phyloP scores from a whole-genome alignment of 768 basidiomycete species.

The Boletus fagicola region DNA sequence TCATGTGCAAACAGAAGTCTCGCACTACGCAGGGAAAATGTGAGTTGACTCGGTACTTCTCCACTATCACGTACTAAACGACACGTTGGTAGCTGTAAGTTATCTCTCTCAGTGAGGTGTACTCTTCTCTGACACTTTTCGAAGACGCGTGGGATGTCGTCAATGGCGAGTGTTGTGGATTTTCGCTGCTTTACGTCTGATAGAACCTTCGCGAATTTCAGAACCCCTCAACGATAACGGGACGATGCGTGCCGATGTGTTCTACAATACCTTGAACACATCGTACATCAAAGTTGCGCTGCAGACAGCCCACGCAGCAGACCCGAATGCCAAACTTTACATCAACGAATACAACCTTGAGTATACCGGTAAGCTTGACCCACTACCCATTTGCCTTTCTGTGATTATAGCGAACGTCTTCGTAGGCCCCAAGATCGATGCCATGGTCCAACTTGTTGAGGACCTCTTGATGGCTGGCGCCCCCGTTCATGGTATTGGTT shows the following conservation, averaged over 20 bases:
- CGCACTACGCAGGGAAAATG: constrained; percentile 15
- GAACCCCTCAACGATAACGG: constrained; percentile 51
- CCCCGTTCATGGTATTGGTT: constrained; percentile 61
- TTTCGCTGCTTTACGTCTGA: background rate
- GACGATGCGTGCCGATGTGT: constrained; percentile 51
- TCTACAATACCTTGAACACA: constrained; percentile 49
- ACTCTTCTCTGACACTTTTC: background rate
- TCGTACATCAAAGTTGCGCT: constrained; percentile 54
- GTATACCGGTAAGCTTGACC: constrained; percentile 18
- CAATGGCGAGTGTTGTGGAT: constrained; percentile 9
- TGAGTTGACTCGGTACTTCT: background rate
- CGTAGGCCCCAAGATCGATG: constrained; percentile 37
- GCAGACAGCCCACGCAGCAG: constrained; percentile 29
- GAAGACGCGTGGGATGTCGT: constrained; percentile 25
- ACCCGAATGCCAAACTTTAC: constrained; percentile 34
- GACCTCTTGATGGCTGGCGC: constrained; percentile 44
- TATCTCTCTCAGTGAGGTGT: background rate
- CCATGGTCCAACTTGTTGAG: constrained; percentile 52
- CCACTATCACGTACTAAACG: background rate
- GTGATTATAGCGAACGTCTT: background rate
- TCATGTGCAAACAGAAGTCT: constrained; percentile 19
- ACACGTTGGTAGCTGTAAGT: constrained; percentile 12
- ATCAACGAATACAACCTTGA: constrained; percentile 33
- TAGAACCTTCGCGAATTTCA: background rate
- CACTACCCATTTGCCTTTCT: background rate